Conservation (phyloP, 345 rosid genomes). For the Salix caprea region DNA sequence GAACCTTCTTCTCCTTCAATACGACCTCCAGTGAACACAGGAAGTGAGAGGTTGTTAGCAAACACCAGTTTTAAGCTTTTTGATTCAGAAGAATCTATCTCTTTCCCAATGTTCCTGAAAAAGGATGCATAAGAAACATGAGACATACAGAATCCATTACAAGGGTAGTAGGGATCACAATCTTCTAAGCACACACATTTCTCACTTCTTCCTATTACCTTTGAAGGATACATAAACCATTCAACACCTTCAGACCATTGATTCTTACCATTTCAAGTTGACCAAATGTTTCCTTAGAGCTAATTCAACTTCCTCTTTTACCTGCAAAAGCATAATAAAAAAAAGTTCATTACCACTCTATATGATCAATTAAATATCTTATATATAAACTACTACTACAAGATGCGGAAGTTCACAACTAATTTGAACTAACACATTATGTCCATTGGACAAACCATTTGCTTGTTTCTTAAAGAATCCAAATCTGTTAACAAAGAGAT, state of each 20-base stretch:
- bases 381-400: background rate
- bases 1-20: constrained; percentile 79
- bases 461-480: background rate
- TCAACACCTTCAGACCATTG: constrained; percentile 4
- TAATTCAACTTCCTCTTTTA: constrained; percentile 88
- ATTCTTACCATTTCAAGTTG: constrained; percentile 57
- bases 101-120: constrained; percentile 68
- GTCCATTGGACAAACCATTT: background rate
- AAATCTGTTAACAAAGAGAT: background rate
- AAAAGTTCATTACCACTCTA: background rate
- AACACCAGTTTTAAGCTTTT: constrained; percentile 71
- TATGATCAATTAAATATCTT: background rate
- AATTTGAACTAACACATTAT: background rate
- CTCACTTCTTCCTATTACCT: background rate
- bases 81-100: constrained; percentile 43
- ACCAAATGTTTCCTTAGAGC: constrained; percentile 72
- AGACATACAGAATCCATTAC: background rate
- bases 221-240: background rate
- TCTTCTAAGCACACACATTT: background rate
- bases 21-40: constrained; percentile 91
- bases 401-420: background rate
- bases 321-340: constrained; percentile 41
- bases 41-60: constrained; percentile 64
- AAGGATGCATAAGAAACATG: constrained; percentile 17
- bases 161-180: background rate